Base-by-base conservation (phyloP, 2,329 filamentous ascomycete species). In the Cadophora sp. region DNA sequence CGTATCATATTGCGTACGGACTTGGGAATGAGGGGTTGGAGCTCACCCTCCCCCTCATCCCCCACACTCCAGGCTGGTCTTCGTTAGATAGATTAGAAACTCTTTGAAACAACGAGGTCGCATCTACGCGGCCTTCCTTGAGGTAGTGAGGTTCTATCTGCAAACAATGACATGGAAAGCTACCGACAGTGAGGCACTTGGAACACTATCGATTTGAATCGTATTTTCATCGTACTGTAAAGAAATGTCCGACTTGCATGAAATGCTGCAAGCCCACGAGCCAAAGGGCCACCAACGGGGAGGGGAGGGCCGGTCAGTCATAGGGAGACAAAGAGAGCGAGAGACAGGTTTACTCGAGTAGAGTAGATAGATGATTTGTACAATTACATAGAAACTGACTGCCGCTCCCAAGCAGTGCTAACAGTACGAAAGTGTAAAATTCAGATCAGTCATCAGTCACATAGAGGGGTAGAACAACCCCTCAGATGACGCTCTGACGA, bases 1-100 rank as follows among this genome's bases (percentile, higher is more conserved):
- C 27, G 27, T 43, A 48, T 22, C 55, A 20, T 50, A 50, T 24
- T 53, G 48, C 33, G 14, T 43, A 22, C 36, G 60, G 16, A 24
- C 14, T 27, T 48, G 24, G 24, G 16, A 55, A 53, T 60, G 63
- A 65, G 63, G 63, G 63, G 63, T 65, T 58, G 14, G 50, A 59
- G 56, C 39, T 59, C 56, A 30, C 27, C 27, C 27, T 30, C 27
- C 27, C 27, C 27, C 27, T n/a, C 27, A 30, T 59, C 56, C 39
- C 39, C 56, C 39, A 59, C 39, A 59, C 22, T 45, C 36, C 20
- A 16, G 39, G 20, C 16, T 30, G 36, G 22, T 51, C 7, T 8
- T 39, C 11, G 8, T 2, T 33, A 33, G 27, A 53, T 30, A 53
- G 30, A 16, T 9, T n/a, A 39, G 53, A 45, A 59, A 22, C 8